Conservation (phyloP, 306 rosid species). For the Ammopiptanthus mongolicus region DNA sequence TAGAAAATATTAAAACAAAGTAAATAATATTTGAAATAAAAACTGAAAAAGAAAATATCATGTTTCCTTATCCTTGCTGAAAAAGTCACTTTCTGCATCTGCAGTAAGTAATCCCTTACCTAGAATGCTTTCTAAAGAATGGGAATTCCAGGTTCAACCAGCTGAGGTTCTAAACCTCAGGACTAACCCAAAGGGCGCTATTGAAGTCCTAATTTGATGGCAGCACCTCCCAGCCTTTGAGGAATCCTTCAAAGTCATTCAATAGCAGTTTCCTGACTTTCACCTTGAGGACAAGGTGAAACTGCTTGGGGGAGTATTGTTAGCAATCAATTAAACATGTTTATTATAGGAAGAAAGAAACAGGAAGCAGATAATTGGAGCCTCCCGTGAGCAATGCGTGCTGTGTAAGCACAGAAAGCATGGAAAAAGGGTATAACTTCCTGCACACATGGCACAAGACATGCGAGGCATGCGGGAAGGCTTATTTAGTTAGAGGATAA, state of each 20-base stretch:
- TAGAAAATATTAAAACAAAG: no score
- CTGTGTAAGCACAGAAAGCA: background rate
- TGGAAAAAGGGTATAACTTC: background rate
- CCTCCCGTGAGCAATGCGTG: background rate
- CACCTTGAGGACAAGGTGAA: background rate
- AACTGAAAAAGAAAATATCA: no score
- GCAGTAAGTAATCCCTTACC: background rate
- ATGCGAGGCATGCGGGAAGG: background rate
- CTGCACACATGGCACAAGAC: background rate
- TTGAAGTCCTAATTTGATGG: background rate
- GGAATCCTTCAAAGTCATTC: background rate
- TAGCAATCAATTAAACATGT: background rate
- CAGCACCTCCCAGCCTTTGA: background rate
- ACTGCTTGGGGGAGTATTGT: background rate
- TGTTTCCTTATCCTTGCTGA: background rate
- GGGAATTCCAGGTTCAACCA: background rate
- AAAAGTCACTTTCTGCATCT: background rate
- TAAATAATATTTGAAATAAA: no score
- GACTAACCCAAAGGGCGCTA: background rate
- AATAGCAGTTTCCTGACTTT: background rate
- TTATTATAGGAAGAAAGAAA: background rate
- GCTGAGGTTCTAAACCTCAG: background rate
- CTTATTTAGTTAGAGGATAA: background rate
- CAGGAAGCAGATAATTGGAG: background rate
- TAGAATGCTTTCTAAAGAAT: conserved; percentile 6